Percentiles rank a stretch among this genome's conserved stretches.
These are phyloP conservation scores for Nakazawaea ishiwadae DNA, from an alignment of 805 yeast species.

Conservation along the genomic window DNA sequence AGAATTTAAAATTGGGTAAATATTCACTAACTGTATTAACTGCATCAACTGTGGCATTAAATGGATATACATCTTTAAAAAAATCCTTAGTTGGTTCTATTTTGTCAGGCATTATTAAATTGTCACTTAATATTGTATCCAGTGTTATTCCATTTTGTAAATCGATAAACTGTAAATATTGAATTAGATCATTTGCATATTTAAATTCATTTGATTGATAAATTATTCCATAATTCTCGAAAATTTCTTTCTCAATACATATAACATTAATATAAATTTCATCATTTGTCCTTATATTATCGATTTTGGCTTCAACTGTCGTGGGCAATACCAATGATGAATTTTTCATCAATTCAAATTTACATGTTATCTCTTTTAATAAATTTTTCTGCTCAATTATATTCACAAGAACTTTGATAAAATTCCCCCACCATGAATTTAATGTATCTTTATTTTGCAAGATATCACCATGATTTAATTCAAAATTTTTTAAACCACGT, in stretches of 20 bases:
- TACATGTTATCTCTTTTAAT: no score
- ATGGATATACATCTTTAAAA: slow-evolving; percentile 25
- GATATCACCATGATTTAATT: slow-evolving; percentile 2
- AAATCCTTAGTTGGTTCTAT: slow-evolving; percentile 17
- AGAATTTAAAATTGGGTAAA: not conserved
- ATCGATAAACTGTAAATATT: slow-evolving; percentile 22
- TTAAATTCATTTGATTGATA: slow-evolving; percentile 1
- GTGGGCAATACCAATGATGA: slow-evolving; percentile 25
- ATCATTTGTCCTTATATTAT: slow-evolving; percentile 25
- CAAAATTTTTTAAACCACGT: slow-evolving; percentile 1
- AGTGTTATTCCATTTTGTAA: slow-evolving; percentile 22
- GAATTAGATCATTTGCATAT: slow-evolving; percentile 17
- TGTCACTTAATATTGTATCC: slow-evolving; percentile 20
- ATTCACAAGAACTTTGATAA: no score
- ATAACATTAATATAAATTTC: slow-evolving; percentile 20
- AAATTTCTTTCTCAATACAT: slow-evolving; percentile 26
- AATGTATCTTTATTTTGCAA: not conserved
- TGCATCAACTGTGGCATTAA: slow-evolving; percentile 20
- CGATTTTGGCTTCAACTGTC: slow-evolving; percentile 24
- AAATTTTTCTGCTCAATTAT: no score
- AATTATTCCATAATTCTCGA: slow-evolving; percentile 27
- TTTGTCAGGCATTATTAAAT: slow-evolving; percentile 11
- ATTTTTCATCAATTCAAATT: slow-evolving; percentile 22
- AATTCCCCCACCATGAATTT: slow-evolving; percentile 1
- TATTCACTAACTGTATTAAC: slow-evolving; percentile 11